Evolutionary conservation across 129 eudicot genomes (phyloP), one percentile per base, ranked within the genome.

Genomic region (Lonicera japonica): DNA sequence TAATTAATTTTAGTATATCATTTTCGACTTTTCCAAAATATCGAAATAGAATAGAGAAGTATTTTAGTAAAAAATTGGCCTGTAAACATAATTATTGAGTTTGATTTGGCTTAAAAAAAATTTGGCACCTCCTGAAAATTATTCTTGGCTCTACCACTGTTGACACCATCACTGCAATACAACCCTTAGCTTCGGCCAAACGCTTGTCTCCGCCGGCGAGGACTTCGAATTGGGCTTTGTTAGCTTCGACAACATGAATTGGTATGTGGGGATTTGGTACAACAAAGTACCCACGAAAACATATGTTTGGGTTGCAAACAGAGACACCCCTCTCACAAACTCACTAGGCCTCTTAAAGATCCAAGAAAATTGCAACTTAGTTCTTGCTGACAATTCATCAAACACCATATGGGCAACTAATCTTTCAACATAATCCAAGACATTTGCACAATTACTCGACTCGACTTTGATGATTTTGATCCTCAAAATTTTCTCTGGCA

Each of bases 251-350:
- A 67, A 65, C 7, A 64, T 79, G 1, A 74, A 62, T 25, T 63
- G 76, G 56, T 82, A 85, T 54, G n/a, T 85, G n/a, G 96, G 90
- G 13, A 89, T 89, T 15, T 82, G 94, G 94, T 89, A 77, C 77
- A 78, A 71, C 53, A 75, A 80, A 24, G 55, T 80, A 17, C 54
- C 68, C 15, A 14, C 8, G 1, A 63, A 9, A 65, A 76, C 78
- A 5, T 8, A 59, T 13, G 90, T 80, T 36, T 89, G 97, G 97
- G 90, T 89, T n/a, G n/a, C n/a, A n/a, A n/a, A n/a, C n/a, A n/a
- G n/a, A n/a, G n/a, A n/a, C n/a, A n/a, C n/a, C n/a, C 97, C 90
- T 5, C 29, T 87, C 11, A 29, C 2, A 8, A 50, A 54, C n/a
- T 71, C 74, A 0, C 53, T 71, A 0, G 79, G 69, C 19, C 15